Base-by-base conservation (phyloP, 306 rosid genomes). In the Prunus padus region DNA sequence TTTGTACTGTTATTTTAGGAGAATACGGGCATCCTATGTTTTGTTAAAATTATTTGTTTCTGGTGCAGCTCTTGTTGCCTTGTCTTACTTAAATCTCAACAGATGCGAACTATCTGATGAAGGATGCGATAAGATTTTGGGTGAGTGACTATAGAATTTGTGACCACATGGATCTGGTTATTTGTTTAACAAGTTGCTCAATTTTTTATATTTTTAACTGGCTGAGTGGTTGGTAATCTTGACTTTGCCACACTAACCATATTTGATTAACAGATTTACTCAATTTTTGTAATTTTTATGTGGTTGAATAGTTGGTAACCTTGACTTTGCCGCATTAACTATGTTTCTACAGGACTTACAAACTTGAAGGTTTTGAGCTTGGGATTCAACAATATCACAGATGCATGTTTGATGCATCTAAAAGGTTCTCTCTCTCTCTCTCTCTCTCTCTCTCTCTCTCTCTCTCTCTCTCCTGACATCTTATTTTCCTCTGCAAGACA, bases 281-380 rank as follows among this genome's bases (percentile, higher is more conserved):
- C 12, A 1, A 9, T 23, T 44, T 44, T 20, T 73, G 16, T 26
- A 4, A 20, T 44, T 57, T 42, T 44, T 47, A 18, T 42, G 8
- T 19, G 46, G 46, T 44, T 18, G 59, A 60, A 16, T 59, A 25
- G 46, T 26, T 64, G n/a, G 25, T 47, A 51, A 28, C 25, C 44
- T 78, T 37, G 47, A 71, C 30, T 63, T 64, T 49, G 20, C 56
- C 44, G 30, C 45, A 51, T 22, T 31, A 44, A 45, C 67, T 63
- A 22, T 51, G 14, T 42, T 81, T 49, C 73, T 72, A 78, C 84
- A 90, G 96, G 88, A 76, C 77, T 90, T 69, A 73, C 76, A 46
- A 88, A 82, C 77, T 80, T 90, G 77, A 83, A 85, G 81, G 88
- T 87, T 42, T 78, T 90, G 71, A 83, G 88, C 86, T 80, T 90